phyloP scores from a whole-genome alignment of 352 stramenopile genomes.

The Phytopythium oedochilum region DNA sequence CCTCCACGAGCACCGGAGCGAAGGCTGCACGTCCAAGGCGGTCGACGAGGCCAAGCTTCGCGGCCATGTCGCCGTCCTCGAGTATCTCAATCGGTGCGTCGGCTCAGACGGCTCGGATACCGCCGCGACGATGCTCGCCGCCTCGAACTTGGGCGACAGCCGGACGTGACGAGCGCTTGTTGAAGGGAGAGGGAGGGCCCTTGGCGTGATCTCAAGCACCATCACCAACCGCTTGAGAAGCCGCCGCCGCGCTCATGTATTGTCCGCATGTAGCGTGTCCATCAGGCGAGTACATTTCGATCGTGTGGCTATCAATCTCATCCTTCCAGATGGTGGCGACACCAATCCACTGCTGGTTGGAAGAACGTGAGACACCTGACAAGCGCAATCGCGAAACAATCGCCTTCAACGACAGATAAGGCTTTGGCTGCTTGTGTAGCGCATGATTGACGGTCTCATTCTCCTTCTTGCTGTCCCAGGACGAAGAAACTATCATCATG shows the following conservation, averaged over 20 bases:
- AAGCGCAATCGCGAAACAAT: background rate
- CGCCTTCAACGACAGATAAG: background rate
- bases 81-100: constrained; percentile 30
- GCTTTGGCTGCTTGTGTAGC: too few relatives aligned
- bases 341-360: background rate
- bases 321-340: background rate
- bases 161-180: background rate
- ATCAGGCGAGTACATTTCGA: background rate
- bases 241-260: background rate
- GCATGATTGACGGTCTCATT: too few relatives aligned
- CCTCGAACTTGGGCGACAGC: constrained; percentile 26
- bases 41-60: constrained; percentile 42
- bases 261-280: background rate
- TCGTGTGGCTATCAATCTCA: background rate
- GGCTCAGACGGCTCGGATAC: constrained; percentile 16
- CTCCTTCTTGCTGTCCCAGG: too few relatives aligned
- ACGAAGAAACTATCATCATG: too few relatives aligned
- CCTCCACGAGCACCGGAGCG: constrained; percentile 42
- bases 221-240: too few relatives aligned
- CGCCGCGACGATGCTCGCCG: constrained; percentile 22
- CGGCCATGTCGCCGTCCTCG: constrained; percentile 35
- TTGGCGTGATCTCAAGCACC: background rate
- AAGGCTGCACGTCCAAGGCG: constrained; percentile 44
- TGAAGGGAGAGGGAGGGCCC: too few relatives aligned
- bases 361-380: background rate